These are phyloP conservation scores for Ophiostoma sp. DNA, from an alignment of 2,329 filamentous ascomycete species.

Conservation along the genomic window DNA sequence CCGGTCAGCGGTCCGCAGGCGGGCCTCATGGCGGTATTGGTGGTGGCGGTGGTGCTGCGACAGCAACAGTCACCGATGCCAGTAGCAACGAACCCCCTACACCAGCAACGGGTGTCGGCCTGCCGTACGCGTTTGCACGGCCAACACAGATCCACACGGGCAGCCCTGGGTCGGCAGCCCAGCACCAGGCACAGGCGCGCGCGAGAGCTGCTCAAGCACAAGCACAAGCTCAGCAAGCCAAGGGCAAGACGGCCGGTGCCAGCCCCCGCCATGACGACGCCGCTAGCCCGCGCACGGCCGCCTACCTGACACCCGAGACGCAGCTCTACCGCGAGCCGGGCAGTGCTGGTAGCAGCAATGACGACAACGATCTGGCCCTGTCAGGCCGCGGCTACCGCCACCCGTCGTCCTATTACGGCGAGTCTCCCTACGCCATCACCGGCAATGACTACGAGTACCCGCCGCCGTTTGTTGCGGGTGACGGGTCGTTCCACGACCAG, in stretches of 20 bases:
- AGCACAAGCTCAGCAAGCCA: not conserved
- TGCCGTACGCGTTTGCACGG: conserved; percentile 10
- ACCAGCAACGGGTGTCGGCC: conserved; percentile 12
- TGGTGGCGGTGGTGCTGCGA: not conserved
- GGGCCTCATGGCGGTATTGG: not conserved
- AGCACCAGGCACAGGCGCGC: not conserved
- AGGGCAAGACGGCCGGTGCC: not conserved
- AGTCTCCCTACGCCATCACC: conserved; percentile 4
- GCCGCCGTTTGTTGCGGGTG: conserved; percentile 20
- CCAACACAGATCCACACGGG: conserved; percentile 14
- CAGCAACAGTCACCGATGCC: conserved; percentile 14
- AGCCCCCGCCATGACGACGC: not conserved
- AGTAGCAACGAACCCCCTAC: conserved; percentile 21
- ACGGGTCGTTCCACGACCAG: not conserved
- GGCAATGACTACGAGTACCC: conserved; percentile 26
- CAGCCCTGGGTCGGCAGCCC: conserved; percentile 12
- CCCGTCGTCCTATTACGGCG: conserved; percentile 22
- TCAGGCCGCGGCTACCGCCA: conserved; percentile 13
- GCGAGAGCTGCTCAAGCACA: too few species aligned
- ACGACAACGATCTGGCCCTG: not conserved
- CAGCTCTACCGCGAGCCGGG: not conserved
- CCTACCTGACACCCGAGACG: conserved; percentile 10
- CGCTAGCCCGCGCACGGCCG: not conserved
- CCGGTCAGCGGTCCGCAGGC: not conserved
- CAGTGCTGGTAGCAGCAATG: not conserved